phyloP scores from a whole-genome alignment of 2,329 filamentous ascomycete species.

The Phyllosticta ampelicida region DNA sequence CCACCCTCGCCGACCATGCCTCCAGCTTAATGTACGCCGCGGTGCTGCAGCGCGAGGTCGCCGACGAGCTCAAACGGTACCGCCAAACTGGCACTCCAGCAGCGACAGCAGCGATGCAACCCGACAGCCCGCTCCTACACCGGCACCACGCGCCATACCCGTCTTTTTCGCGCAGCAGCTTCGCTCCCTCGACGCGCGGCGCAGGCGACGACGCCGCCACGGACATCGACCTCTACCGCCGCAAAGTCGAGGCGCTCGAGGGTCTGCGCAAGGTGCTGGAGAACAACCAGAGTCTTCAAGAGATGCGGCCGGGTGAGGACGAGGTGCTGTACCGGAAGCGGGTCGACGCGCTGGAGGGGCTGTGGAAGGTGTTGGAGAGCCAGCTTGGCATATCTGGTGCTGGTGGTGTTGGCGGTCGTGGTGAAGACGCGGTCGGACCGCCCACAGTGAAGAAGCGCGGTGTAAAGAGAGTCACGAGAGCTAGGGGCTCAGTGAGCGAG shows the following conservation, averaged over 20 bases:
- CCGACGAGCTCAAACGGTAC: background rate
- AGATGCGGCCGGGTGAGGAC: background rate
- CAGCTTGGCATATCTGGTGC: background rate
- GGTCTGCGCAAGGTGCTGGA: conserved; percentile 2
- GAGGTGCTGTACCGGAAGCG: conserved; percentile 2
- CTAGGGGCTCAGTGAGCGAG: conserved; percentile 1
- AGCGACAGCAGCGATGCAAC: background rate
- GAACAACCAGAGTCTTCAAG: background rate
- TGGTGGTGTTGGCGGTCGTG: background rate
- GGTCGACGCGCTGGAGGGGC: conserved; percentile 9
- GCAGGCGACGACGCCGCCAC: background rate
- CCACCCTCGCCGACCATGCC: background rate
- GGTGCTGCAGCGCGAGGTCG: background rate
- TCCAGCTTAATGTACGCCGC: background rate
- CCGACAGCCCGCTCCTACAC: background rate
- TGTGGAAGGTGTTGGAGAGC: conserved; percentile 7
- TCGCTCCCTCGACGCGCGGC: background rate
- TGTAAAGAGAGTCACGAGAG: background rate
- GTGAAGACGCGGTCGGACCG: background rate
- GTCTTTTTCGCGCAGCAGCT: background rate
- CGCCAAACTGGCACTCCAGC: background rate
- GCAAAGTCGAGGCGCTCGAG: conserved; percentile 11
- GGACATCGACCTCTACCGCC: conserved; percentile 5
- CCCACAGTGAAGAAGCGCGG: background rate
- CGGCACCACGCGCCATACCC: background rate